Evolutionary conservation across 2,329 filamentous ascomycete species (phyloP), one percentile per base, ranked within the genome.

Genomic region (Elsinoe batatas): DNA sequence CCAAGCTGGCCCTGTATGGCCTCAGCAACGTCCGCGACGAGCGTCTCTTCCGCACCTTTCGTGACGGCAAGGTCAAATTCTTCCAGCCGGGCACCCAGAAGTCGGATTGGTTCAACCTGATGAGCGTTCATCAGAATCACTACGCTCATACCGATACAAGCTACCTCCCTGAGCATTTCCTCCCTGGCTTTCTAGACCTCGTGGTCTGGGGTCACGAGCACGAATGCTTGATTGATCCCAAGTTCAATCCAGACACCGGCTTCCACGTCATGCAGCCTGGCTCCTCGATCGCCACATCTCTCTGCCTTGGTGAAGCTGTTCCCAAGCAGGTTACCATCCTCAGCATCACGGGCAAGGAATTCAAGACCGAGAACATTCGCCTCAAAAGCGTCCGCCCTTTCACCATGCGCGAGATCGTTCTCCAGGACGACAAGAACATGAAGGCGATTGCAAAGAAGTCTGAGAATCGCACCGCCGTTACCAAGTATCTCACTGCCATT

Each of bases 131-230:
- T 67, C 93, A 98, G 66, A 98, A 98, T 63, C 93, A 97, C 65
- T 83, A 93, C 64, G 88, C 91, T 0, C 86, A 96, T 65, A 95
- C 88, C 0, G 82, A 91, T 15, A 97, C 91, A 0, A 85, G 88
- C n/a, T 97, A 95, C 65, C 78, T 98, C 0, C 91, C 94, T 0
- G 94, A 98, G 65, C 89, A 86, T 63, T 93, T 96, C 64, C 76
- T 98, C 0, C 94, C 93, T 0, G 84, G 89, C 15, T 97, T 94
- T 73, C 75, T 98, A 60, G 87, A 98, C 65, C 77, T 98, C 3
- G 82, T 98, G 0, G 80, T 98, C 51, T 98, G 93, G 93, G 93
- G 93, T 2, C 93, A 98, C 65, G 93, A 98, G 70, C 93, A 98
- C 66, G 91, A 98, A 69, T 98, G 93, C 66, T 69, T 91, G 6